Conservation (phyloP, 495 filamentous ascomycete genomes). For the Collariella sp. region DNA sequence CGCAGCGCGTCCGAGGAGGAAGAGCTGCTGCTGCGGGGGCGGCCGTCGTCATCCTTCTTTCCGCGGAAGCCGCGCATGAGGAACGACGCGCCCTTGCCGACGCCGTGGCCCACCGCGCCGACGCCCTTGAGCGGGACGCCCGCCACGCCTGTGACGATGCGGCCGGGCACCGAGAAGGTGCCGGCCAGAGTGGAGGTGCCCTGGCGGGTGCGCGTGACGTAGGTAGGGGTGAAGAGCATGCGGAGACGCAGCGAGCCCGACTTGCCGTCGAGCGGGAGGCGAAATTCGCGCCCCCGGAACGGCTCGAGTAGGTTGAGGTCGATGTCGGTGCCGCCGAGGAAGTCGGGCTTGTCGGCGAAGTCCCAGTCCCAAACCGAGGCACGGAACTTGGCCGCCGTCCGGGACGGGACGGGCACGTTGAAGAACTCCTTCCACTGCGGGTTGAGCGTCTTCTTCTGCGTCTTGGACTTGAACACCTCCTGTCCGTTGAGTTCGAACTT, state of each 20-base stretch:
- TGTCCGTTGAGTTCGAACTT: slow-evolving; percentile 84
- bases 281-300: slow-evolving; percentile 63
- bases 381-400: slow-evolving; percentile 77
- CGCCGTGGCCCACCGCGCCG: slow-evolving; percentile 66
- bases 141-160: slow-evolving; percentile 68
- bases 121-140: slow-evolving; percentile 90
- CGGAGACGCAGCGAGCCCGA: slow-evolving; percentile 74
- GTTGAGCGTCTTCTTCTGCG: slow-evolving; percentile 91
- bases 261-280: slow-evolving; percentile 77
- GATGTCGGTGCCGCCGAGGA: slow-evolving; percentile 67
- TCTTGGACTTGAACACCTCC: slow-evolving; percentile 84
- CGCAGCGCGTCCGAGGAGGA: too few species aligned
- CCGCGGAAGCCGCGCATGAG: slow-evolving; percentile 66
- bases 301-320: slow-evolving; percentile 77
- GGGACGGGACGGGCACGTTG: slow-evolving; percentile 68
- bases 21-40: too few species aligned
- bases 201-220: slow-evolving; percentile 78
- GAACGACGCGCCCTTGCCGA: slow-evolving; percentile 83
- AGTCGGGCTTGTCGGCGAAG: slow-evolving; percentile 84
- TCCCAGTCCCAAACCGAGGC: slow-evolving; percentile 92
- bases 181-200: slow-evolving; percentile 91
- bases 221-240: slow-evolving; percentile 88
- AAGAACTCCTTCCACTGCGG: slow-evolving; percentile 96
- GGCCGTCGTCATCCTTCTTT: slow-evolving; percentile 47
- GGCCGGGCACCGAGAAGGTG: slow-evolving; percentile 83